phyloP scores from a whole-genome alignment of 352 stramenopile genomes.

The Globisporangium recalcitrans region DNA sequence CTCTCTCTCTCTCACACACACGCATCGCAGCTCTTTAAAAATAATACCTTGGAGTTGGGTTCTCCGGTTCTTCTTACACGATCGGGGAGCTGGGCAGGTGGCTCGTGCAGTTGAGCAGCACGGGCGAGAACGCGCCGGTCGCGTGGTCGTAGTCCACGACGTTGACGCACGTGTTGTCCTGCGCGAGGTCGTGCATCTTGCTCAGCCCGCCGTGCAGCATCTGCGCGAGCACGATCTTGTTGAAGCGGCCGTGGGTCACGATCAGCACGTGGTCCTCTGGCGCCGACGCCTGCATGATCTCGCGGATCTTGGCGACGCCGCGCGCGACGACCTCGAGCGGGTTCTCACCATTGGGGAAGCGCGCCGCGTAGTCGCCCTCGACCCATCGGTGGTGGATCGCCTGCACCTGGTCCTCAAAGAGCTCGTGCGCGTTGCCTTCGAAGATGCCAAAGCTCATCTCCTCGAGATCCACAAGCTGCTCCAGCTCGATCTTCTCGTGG shows the following conservation, averaged over 20 bases:
- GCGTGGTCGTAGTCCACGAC: conserved; percentile 73
- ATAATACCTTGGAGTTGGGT: neutral
- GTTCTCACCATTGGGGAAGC: conserved; percentile 64
- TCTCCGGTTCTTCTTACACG: conserved; percentile 15
- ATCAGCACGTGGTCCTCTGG: conserved; percentile 64
- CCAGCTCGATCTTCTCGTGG: conserved; percentile 49
- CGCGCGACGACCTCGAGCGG: conserved; percentile 62
- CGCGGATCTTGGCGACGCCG: conserved; percentile 59
- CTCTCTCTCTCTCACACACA: neutral
- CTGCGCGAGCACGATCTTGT: conserved; percentile 74
- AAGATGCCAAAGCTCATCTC: conserved; percentile 84
- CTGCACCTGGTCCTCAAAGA: conserved; percentile 47
- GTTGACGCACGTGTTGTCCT: conserved; percentile 86
- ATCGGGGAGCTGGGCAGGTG: conserved; percentile 38
- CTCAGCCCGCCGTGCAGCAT: conserved; percentile 54
- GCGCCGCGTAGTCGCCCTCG: conserved; percentile 37
- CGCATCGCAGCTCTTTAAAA: neutral
- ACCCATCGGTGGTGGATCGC: conserved; percentile 63
- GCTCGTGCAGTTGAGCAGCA: conserved; percentile 68
- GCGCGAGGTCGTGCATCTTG: conserved; percentile 59
- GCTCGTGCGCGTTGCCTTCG: conserved; percentile 53
- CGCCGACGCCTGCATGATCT: conserved; percentile 30
- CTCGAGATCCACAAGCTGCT: conserved; percentile 63
- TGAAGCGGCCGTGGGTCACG: conserved; percentile 81
- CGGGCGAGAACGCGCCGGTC: conserved; percentile 44